Evolutionary conservation across 352 stramenopile species (phyloP).

Genomic region (Phytophthora aleatoria): DNA sequence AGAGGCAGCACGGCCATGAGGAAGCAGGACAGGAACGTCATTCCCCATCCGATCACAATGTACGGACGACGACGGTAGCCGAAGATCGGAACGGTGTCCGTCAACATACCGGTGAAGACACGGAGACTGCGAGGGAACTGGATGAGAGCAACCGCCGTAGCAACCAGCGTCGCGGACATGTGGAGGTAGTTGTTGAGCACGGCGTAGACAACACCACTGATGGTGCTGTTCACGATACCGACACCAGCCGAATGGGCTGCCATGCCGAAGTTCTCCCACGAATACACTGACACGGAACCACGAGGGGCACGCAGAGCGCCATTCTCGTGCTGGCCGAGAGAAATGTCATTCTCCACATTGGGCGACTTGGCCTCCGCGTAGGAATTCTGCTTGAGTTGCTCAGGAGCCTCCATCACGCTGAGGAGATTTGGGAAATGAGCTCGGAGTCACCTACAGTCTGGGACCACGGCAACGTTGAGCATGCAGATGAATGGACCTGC

Average conservation of each 20-base stretch:
- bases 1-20: constrained; percentile 55
- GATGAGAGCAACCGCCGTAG: constrained; percentile 56
- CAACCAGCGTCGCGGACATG: constrained; percentile 56
- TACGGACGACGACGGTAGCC: constrained; percentile 85
- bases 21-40: constrained; percentile 45
- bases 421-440: constrained; percentile 31
- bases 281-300: constrained; percentile 49
- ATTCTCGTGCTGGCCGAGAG: constrained; percentile 31
- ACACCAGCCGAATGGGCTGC: constrained; percentile 48
- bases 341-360: constrained; percentile 19
- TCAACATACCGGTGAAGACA: constrained; percentile 74
- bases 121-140: constrained; percentile 55
- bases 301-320: constrained; percentile 36
- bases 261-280: constrained; percentile 50
- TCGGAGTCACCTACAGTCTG: neutral
- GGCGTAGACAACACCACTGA: constrained; percentile 56
- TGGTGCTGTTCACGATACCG: constrained; percentile 54
- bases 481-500: constrained; percentile 28
- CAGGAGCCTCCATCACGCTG: constrained; percentile 26
- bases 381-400: constrained; percentile 38
- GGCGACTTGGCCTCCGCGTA: constrained; percentile 41
- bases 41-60: constrained; percentile 70
- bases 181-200: constrained; percentile 70
- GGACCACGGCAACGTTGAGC: neutral
- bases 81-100: constrained; percentile 78